Base-by-base conservation (phyloP, 768 basidiomycete genomes). In the Naganishia antarctica region DNA sequence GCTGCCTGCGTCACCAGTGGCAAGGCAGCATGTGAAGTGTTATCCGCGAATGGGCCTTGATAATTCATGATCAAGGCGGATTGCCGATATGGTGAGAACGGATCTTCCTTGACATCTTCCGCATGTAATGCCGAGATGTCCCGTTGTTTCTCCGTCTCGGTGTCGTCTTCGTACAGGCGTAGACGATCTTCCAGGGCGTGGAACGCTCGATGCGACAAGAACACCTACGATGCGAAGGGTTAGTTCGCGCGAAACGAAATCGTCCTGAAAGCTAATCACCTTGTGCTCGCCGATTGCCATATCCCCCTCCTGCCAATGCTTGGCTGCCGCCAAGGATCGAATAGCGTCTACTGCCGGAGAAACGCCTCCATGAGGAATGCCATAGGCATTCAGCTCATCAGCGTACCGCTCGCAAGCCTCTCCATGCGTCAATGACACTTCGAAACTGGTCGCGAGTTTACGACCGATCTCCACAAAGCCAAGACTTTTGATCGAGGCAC, bases 341-440 rank as follows among this genome's bases (percentile, higher is more conserved):
- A 70, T 49, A 15, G 66, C 60, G 2, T 69, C 70, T 1, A 48
- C 53, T 13, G 67, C 37, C 18, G 45, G 43, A 7, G 44, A 45
- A 21, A 43, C 46, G 18, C 62, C 58, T 7, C 64, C 64, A 46
- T 60, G 65, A 1, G 51, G 50, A 49, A 62, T 66, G 15, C 50
- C 65, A 45, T 60, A 66, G 7, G 60, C 80, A 25, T 79, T 79
- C 70, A 94, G 78, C 13, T 85, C 84, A n/a, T 84, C 83, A 67
- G 78, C 79, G 76, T 98, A 99, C 62, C 93, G 80, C 43, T 88
- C 85, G 65, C 85, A 86, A 76, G 92, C 94, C 79, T 97, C 96
- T 26, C 82, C 83, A 11, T 86, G 86, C 3, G 87, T 86, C 85
- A 98, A 86, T 64, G 85, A 85, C 43, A 87, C 91, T 79, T 93